Conservation (phyloP, 2,329 filamentous ascomycete species). For the Diaporthe ampelina region DNA sequence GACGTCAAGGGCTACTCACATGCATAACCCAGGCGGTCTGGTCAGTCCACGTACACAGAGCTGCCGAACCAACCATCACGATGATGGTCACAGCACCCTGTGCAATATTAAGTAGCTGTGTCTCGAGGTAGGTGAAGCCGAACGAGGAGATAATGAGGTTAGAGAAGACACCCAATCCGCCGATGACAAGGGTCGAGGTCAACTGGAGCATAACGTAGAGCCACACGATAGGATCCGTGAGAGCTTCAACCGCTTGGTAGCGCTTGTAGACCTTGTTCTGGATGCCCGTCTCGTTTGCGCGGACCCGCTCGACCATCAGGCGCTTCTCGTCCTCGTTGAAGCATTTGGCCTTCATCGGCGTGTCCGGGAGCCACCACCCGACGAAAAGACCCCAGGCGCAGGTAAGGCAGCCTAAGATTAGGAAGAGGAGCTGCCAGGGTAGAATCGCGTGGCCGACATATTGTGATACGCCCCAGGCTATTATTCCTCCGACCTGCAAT, state of each 20-base stretch:
- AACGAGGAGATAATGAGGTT: conserved; percentile 56
- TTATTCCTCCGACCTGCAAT: conserved; percentile 51
- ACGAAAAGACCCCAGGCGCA: conserved; percentile 53
- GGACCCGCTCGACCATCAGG: conserved; percentile 54
- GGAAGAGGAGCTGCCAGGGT: conserved; percentile 59
- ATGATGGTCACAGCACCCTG: conserved; percentile 56
- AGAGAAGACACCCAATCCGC: conserved; percentile 56
- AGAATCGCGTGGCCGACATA: conserved; percentile 48
- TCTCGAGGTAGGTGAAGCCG: conserved; percentile 55
- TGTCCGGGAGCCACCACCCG: conserved; percentile 61
- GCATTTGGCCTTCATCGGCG: conserved; percentile 65
- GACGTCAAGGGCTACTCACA: conserved; percentile 47
- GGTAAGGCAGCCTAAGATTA: conserved; percentile 56
- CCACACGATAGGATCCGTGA: conserved; percentile 53
- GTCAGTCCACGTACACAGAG: conserved; percentile 48
- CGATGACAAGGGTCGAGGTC: conserved; percentile 49
- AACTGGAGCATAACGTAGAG: conserved; percentile 45
- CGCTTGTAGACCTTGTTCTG: conserved; percentile 53
- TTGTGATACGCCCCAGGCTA: conserved; percentile 55
- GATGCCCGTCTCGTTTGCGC: conserved; percentile 55
- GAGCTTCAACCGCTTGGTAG: conserved; percentile 55
- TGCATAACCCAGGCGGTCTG: conserved; percentile 42
- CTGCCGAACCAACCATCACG: conserved; percentile 52
- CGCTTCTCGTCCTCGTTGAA: conserved; percentile 57
- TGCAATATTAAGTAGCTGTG: conserved; percentile 57